A percentile compares a stretch with the other conserved stretches of the same genome.
Conservation (phyloP, 208 protist genomes). For the Acanthamoeba triangularis region DNA sequence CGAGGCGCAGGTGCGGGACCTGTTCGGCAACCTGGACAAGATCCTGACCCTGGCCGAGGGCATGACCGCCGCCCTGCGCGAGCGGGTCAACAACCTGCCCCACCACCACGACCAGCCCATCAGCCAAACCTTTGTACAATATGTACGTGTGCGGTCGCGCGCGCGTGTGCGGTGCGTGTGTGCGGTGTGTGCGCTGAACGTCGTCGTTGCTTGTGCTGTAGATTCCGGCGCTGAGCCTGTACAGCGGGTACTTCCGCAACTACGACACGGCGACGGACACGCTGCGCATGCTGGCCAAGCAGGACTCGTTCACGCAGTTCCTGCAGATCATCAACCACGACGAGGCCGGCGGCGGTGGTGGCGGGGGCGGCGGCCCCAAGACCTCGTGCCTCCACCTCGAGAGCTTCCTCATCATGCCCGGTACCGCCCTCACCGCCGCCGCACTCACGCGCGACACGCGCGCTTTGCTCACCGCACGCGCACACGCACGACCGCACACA, state of each 20-base stretch:
- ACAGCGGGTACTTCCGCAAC: not conserved
- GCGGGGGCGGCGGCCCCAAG: not conserved
- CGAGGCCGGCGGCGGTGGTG: not conserved
- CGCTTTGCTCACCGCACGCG: too few species aligned
- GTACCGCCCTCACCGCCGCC: not conserved
- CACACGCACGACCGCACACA: too few species aligned
- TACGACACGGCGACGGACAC: constrained; percentile 35
- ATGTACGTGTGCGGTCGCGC: not conserved
- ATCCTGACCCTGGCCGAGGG: constrained; percentile 37
- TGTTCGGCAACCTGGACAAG: constrained; percentile 46
- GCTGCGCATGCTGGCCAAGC: not conserved
- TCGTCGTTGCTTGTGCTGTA: not conserved
- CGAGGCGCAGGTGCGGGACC: constrained; percentile 1
- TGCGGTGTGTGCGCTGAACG: too few species aligned
- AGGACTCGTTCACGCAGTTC: constrained; percentile 7
- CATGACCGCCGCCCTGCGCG: constrained; percentile 11
- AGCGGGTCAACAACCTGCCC: constrained; percentile 45
- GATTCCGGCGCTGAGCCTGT: constrained; percentile 37
- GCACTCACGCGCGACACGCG: too few species aligned
- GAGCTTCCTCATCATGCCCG: constrained; percentile 51
- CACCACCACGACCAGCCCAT: not conserved
- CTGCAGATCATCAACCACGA: not conserved
- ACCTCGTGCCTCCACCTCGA: constrained; percentile 27
- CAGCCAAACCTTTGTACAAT: not conserved
- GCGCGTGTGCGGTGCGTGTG: not conserved